Base-by-base conservation (phyloP, 2,329 filamentous ascomycete genomes). In the Fusarium sp. region DNA sequence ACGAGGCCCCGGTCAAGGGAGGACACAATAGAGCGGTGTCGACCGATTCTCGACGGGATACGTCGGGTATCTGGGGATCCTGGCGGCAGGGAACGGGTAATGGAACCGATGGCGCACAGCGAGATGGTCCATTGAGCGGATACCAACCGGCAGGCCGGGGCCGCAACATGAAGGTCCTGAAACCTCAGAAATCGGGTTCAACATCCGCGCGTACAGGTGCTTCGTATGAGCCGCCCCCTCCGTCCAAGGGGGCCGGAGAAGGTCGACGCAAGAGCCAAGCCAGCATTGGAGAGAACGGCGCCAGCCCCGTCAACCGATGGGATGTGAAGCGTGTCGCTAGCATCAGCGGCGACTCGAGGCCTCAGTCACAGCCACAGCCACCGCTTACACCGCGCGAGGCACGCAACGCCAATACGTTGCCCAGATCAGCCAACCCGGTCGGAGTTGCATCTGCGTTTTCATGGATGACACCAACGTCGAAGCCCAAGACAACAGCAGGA, bases 361-460 rank as follows among this genome's bases (percentile, higher is more conserved):
- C 64, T 69, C 83, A 79, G 11, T 31, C 47, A 70, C 83, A 79
- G 72, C 67, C 66, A 40, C 77, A 72, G 34, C 47, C 68, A n/a
- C 78, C 77, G 61, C 84, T 62, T 20, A 27, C 76, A 83, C 83
- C 70, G 64, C 79, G 80, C 66, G 82, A 84, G 56, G 74, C 77
- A 42, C 83, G 84, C 64, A 84, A 82, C 62, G 78, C 81, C 40
- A 80, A 84, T 47, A 78, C 83, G 20, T 79, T 85, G n/a, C 85
- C 89, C 18, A 89, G 91, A 66, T 88, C 90, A 8, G 87, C 90
- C 35, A 98, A 98, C 79, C 96, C 96, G 0, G 90, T 98, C 20
- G 96, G 96, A 10, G 94, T 94, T n/a, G 96, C 93, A 16, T 96
- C 94, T 67, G 96, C 96, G 4, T 98, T 98, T 84, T 92, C 93